Conservation (phyloP, 1,284 basidiomycete species). For the Dichomitus squalens region DNA sequence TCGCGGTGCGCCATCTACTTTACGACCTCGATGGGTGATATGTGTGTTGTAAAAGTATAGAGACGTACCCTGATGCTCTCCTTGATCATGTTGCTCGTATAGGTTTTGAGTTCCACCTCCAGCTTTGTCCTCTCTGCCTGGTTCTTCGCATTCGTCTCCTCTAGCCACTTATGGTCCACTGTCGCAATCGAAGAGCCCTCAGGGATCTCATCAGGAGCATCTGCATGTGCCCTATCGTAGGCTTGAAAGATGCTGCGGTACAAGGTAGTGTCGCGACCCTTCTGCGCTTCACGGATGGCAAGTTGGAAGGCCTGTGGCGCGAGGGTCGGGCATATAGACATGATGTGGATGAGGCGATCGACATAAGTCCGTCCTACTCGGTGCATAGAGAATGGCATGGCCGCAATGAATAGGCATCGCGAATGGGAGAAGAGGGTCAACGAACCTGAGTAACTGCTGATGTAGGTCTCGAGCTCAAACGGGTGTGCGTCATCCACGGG, state of each 20-base stretch:
- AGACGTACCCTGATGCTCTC: constrained; percentile 84
- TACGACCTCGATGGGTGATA: neutral
- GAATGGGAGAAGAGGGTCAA: neutral
- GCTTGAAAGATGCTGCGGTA: constrained; percentile 56
- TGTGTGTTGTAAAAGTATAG: neutral
- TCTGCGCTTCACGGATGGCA: constrained; percentile 61
- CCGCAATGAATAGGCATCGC: no score
- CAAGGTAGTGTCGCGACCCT: constrained; percentile 60
- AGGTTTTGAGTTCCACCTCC: constrained; percentile 88
- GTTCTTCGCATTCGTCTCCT: constrained; percentile 62
- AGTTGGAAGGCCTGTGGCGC: constrained; percentile 69
- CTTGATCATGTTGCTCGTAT: constrained; percentile 91
- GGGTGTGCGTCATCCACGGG: constrained; percentile 74
- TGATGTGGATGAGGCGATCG: constrained; percentile 69
- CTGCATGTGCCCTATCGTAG: constrained; percentile 55
- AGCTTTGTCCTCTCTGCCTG: constrained; percentile 70
- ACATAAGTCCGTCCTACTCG: constrained; percentile 65
- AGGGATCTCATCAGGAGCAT: constrained; percentile 47
- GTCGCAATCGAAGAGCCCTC: constrained; percentile 47
- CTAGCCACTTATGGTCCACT: constrained; percentile 65
- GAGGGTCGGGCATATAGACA: constrained; percentile 61
- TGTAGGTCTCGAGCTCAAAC: constrained; percentile 76
- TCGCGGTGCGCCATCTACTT: constrained; percentile 80
- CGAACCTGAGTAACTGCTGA: constrained; percentile 63
- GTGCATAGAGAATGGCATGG: neutral